Conservation (phyloP, 257 asterid species). For the Marsdenia floribunda region DNA sequence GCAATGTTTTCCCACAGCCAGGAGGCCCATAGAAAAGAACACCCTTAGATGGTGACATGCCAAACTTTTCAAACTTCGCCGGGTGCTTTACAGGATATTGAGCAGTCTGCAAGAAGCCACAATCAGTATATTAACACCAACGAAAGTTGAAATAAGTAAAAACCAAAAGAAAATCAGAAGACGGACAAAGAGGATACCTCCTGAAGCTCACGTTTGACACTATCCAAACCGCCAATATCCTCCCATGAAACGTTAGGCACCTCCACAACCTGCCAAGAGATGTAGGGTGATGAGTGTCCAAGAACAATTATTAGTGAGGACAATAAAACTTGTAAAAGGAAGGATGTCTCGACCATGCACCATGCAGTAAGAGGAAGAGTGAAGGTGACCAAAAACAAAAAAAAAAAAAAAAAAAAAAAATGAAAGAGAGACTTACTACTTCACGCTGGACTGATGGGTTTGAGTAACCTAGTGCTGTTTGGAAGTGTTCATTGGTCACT, state of each 20-base stretch:
- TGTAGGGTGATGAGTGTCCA: background rate
- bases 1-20: slow-evolving; percentile 59
- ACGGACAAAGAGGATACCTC: slow-evolving; percentile 27
- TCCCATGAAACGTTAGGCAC: slow-evolving; percentile 51
- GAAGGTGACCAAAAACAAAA: no score
- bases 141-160: background rate
- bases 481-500: slow-evolving; percentile 44
- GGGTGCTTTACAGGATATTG: slow-evolving; percentile 76
- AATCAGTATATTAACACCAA: background rate
- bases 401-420: no score
- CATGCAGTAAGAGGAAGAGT: background rate
- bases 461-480: slow-evolving; percentile 37
- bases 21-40: slow-evolving; percentile 67
- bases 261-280: slow-evolving; percentile 42
- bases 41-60: slow-evolving; percentile 69
- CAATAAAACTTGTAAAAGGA: no score
- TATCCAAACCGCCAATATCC: slow-evolving; percentile 53
- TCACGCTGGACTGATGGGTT: slow-evolving; percentile 56
- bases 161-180: background rate
- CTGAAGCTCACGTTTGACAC: slow-evolving; percentile 50
- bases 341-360: background rate
- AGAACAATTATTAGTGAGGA: background rate
- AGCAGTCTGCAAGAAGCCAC: slow-evolving; percentile 37
- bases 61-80: slow-evolving; percentile 59
- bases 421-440: slow-evolving; percentile 27